phyloP scores from a whole-genome alignment of 352 stramenopile species.

The Albugo candida region DNA sequence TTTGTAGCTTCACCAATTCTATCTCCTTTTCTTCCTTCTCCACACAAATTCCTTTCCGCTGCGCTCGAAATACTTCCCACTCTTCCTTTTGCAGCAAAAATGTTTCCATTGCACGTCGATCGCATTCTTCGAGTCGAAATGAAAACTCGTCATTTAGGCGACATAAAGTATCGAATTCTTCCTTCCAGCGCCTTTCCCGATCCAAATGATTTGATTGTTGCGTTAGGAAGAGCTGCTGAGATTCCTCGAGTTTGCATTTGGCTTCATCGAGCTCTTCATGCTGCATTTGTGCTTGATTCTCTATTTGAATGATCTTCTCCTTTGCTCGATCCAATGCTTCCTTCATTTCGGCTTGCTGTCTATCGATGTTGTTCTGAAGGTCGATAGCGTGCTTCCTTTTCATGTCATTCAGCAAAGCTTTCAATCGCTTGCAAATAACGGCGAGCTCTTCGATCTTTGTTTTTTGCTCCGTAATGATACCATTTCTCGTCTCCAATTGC shows the following conservation, averaged over 20 bases:
- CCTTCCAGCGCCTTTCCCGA: too few relatives aligned
- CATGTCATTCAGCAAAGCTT: slow-evolving; percentile 21
- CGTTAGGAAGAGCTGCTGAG: too few relatives aligned
- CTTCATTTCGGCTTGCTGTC: slow-evolving; percentile 3
- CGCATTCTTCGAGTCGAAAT: too few relatives aligned
- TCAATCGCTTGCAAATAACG: slow-evolving; percentile 33
- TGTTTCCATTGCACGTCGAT: too few relatives aligned
- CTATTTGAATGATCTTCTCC: slow-evolving; percentile 12
- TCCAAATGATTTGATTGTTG: too few relatives aligned
- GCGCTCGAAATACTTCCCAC: too few relatives aligned
- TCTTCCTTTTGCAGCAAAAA: too few relatives aligned
- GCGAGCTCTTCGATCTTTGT: slow-evolving; percentile 42
- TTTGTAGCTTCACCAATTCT: slow-evolving; percentile 1
- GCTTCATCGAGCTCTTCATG: slow-evolving; percentile 12
- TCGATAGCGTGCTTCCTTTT: slow-evolving; percentile 11
- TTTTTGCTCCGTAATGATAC: slow-evolving; percentile 30
- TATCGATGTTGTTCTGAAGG: too few relatives aligned
- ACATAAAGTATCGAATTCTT: too few relatives aligned
- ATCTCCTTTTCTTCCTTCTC: neutral
- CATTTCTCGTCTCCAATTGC: slow-evolving; percentile 16
- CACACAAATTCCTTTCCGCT: too few relatives aligned
- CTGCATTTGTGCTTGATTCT: slow-evolving; percentile 5
- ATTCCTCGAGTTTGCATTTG: slow-evolving; percentile 13
- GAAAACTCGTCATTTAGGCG: too few relatives aligned
- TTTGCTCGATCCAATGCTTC: slow-evolving; percentile 12